Conservation (phyloP, 2,329 filamentous ascomycete species). For the Cladosporium sp. region DNA sequence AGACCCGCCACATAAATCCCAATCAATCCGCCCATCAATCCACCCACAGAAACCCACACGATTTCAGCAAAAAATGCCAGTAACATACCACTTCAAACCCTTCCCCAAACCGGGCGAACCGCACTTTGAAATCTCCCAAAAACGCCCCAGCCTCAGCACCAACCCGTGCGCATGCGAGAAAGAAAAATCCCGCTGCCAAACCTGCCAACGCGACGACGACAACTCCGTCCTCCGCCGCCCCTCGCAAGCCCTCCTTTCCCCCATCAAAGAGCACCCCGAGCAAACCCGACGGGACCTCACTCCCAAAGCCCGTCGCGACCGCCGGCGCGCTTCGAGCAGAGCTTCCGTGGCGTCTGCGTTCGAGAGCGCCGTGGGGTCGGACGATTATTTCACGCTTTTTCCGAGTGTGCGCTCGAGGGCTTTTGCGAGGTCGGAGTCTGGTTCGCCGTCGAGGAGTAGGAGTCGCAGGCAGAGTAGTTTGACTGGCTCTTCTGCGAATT, state of each 20-base stretch:
- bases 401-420: background rate
- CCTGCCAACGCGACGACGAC: background rate
- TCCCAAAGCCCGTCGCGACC: conserved; percentile 2
- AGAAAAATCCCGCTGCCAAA: background rate
- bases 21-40: background rate
- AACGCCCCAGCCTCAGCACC: background rate
- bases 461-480: background rate
- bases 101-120: conserved; percentile 1
- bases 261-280: conserved; percentile 3
- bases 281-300: background rate
- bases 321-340: background rate
- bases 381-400: conserved; percentile 2
- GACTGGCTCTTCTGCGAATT: background rate
- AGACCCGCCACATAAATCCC: conserved; percentile 1
- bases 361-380: background rate
- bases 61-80: conserved; percentile 4
- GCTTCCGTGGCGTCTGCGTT: background rate
- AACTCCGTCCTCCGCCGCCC: background rate
- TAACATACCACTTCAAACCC: conserved; percentile 11
- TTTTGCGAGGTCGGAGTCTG: background rate
- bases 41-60: background rate
- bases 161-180: background rate
- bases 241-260: background rate
- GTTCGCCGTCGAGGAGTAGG: background rate
- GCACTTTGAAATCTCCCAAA: background rate